Evolutionary conservation across 805 yeast genomes (phyloP).

Genomic region (Wickerhamiella sergipiensis): DNA sequence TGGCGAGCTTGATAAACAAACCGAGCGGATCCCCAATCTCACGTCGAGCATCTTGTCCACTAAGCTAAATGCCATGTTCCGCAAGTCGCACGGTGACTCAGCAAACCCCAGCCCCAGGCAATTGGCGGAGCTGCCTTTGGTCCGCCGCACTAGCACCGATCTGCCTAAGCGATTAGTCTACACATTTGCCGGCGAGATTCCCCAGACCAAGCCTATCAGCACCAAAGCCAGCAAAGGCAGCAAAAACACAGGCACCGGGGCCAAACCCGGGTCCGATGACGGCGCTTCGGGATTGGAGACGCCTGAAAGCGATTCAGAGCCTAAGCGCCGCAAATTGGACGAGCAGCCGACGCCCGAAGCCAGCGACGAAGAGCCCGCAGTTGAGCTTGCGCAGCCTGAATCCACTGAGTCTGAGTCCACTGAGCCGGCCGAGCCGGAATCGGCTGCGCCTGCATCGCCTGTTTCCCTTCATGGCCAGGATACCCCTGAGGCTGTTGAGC

Average conservation of each 20-base stretch:
- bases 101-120: slow-evolving; percentile 10
- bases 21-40: slow-evolving; percentile 14
- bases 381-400: too few relatives aligned
- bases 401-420: too few relatives aligned
- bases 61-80: slow-evolving; percentile 22
- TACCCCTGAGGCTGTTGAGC: too few relatives aligned
- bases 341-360: neutral
- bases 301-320: neutral
- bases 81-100: slow-evolving; percentile 19
- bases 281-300: neutral
- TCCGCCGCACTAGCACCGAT: slow-evolving; percentile 18
- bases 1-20: slow-evolving; percentile 13
- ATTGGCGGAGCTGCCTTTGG: slow-evolving; percentile 18
- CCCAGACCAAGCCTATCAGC: neutral
- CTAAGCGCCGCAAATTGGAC: neutral
- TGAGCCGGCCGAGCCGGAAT: too few relatives aligned
- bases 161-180: slow-evolving; percentile 21
- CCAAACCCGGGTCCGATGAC: too few relatives aligned
- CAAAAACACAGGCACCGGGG: too few relatives aligned
- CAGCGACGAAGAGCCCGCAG: neutral
- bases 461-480: neutral
- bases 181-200: slow-evolving; percentile 10
- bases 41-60: slow-evolving; percentile 24
- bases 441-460: neutral
- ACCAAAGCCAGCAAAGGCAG: too few relatives aligned